Base-by-base conservation (phyloP, 2,329 filamentous ascomycete species). In the Xylaria sp. region DNA sequence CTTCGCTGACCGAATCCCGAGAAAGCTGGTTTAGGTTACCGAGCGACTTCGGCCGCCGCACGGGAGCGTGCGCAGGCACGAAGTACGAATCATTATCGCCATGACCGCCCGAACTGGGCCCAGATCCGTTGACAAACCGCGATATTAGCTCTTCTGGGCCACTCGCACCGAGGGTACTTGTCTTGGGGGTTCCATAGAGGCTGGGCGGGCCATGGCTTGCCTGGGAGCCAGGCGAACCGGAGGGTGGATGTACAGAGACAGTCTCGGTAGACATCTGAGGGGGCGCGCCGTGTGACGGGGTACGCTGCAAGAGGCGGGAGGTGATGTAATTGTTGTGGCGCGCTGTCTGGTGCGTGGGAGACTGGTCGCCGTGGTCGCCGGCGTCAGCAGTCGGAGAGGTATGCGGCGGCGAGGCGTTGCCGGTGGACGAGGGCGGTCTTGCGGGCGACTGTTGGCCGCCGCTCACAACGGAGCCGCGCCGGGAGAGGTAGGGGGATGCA, bases 291-390 rank as follows among this genome's bases (percentile, higher is more conserved):
- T 89, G 84, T 7, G 89, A 89, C 0, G 89, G 86, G 10, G 85
- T 88, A 73, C 91, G 86, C 76, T 91, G 87, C 1, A 94, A 84
- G 46, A 93, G 80, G 67, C 90, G 86, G 37, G 90, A 90, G 7
- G 91, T 92, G 61, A 92, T 86, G 69, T 90, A 88, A 74, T 90
- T 88, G 69, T 89, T 90, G 75, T 90, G 89, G 44, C 84, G 82
- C 15, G 80, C 76, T 37, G 81, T 82, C 67, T 84, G 80, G 66
- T 81, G 82, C 48, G 83, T 80, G 28, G 81, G 79, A 23, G 77
- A 73, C n/a, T 73, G 67, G 34, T 72, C 69, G 46, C 56, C 10
- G 58, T 28, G 55, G 58, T 37, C 34, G 41, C 56, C 63, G 15
- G 58, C 39, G 39, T 50, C 18, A 12, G 57, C 28, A 31, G 20